These are phyloP conservation scores for Neurospora sp. DNA, from an alignment of 495 filamentous ascomycete species.

Conservation along the genomic window DNA sequence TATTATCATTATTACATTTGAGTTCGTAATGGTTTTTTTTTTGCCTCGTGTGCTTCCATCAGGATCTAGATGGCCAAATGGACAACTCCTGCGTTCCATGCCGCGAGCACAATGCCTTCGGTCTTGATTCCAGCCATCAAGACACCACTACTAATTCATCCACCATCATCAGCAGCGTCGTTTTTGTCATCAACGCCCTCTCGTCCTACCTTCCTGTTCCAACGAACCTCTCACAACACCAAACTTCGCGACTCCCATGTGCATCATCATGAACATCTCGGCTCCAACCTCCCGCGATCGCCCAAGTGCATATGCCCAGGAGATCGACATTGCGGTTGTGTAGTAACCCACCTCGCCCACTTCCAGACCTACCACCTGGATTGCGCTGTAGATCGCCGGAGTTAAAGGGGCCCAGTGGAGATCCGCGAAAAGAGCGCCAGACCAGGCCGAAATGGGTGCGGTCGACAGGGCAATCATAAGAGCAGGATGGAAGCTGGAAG, in stretches of 20 bases:
- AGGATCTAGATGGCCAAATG: no score
- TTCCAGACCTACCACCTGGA: not conserved
- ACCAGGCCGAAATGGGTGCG: no score
- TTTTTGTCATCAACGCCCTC: not conserved
- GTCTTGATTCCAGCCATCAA: not conserved
- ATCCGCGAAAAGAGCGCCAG: no score
- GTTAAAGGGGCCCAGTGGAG: no score
- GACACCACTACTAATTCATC: not conserved
- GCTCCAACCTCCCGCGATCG: not conserved
- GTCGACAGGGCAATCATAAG: no score
- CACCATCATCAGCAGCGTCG: not conserved
- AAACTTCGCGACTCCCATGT: not conserved
- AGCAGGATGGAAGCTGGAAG: no score
- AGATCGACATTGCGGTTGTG: not conserved
- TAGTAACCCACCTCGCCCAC: not conserved
- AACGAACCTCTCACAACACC: not conserved
- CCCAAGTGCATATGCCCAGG: not conserved
- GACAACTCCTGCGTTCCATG: not conserved
- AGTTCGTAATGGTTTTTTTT: no score
- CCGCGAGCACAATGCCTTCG: not conserved
- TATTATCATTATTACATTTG: no score
- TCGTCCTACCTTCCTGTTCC: not conserved
- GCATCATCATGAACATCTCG: not conserved
- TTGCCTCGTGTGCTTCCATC: no score
- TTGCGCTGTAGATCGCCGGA: no score